phyloP scores from a whole-genome alignment of 495 filamentous ascomycete species.

The Aspergillus campestris region DNA sequence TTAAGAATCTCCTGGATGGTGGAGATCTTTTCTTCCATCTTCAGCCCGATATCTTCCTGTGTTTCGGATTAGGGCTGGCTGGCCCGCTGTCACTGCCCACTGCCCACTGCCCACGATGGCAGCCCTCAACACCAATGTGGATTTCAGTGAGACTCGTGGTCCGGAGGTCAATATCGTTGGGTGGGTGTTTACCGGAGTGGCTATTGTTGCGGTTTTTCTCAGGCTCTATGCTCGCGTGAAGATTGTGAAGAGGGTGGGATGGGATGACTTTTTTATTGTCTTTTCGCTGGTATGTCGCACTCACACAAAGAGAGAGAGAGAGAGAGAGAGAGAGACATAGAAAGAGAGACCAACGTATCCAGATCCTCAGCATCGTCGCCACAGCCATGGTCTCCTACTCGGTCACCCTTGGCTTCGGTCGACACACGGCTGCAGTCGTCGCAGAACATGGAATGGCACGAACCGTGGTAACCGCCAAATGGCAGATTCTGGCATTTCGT shows the following conservation, averaged over 20 bases:
- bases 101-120: constrained; percentile 2
- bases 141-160: constrained; percentile 8
- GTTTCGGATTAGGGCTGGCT: neutral
- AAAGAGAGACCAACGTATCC: neutral
- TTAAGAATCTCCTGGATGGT: too few species aligned
- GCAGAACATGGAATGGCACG: constrained; percentile 11
- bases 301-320: too few species aligned
- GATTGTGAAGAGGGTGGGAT: constrained; percentile 4
- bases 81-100: too few species aligned
- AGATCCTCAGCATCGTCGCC: constrained; percentile 19
- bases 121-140: constrained; percentile 11
- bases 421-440: constrained; percentile 16
- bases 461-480: constrained; percentile 4
- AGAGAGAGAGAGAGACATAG: too few species aligned
- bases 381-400: constrained; percentile 15
- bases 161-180: constrained; percentile 10
- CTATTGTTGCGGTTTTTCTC: constrained; percentile 9
- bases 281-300: constrained; percentile 12
- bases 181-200: constrained; percentile 15
- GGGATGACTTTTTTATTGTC: constrained; percentile 21
- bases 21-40: too few species aligned
- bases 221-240: constrained; percentile 11
- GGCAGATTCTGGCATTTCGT: constrained; percentile 17
- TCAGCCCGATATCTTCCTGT: too few species aligned
- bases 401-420: constrained; percentile 13